These are phyloP conservation scores for Kodamaea sagamina DNA, from an alignment of 805 yeast species.

Conservation along the genomic window DNA sequence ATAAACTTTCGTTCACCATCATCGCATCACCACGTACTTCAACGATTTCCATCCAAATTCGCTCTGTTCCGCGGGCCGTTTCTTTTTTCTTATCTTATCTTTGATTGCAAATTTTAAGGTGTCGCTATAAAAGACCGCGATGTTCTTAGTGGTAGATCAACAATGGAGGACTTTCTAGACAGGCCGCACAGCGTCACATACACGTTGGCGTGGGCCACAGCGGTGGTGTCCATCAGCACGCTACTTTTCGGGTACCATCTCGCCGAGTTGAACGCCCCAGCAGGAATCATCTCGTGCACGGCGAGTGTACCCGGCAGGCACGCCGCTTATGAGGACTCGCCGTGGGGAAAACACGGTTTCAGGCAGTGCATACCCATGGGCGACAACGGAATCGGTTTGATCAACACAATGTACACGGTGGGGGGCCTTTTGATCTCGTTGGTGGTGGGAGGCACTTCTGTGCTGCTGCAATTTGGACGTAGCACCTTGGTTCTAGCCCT, in stretches of 20 bases:
- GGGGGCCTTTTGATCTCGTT: slow-evolving; percentile 39
- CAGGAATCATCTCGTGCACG: slow-evolving; percentile 30
- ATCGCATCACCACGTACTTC: slow-evolving; percentile 1
- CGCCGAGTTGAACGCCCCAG: slow-evolving; percentile 41
- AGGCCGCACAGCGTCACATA: slow-evolving; percentile 29
- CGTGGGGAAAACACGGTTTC: slow-evolving; percentile 28
- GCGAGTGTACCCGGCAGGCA: slow-evolving; percentile 17
- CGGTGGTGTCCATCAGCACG: slow-evolving; percentile 36
- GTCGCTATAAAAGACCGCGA: background rate
- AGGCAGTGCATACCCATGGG: slow-evolving; percentile 34
- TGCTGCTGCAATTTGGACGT: slow-evolving; percentile 29
- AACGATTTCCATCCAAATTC: background rate
- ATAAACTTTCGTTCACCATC: slow-evolving; percentile 4
- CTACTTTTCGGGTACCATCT: slow-evolving; percentile 43
- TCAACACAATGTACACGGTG: slow-evolving; percentile 37
- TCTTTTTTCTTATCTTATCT: slow-evolving; percentile 6
- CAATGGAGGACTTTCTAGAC: slow-evolving; percentile 12
- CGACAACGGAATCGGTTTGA: slow-evolving; percentile 22
- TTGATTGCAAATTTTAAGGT: background rate
- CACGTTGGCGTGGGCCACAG: slow-evolving; percentile 38
- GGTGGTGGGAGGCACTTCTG: slow-evolving; percentile 29
- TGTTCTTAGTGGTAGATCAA: background rate
- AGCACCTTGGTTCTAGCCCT: slow-evolving; percentile 20
- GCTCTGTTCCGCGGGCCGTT: background rate
- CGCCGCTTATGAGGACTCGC: slow-evolving; percentile 25